phyloP scores from a whole-genome alignment of 306 rosid genomes.

The Corylus avellana region DNA sequence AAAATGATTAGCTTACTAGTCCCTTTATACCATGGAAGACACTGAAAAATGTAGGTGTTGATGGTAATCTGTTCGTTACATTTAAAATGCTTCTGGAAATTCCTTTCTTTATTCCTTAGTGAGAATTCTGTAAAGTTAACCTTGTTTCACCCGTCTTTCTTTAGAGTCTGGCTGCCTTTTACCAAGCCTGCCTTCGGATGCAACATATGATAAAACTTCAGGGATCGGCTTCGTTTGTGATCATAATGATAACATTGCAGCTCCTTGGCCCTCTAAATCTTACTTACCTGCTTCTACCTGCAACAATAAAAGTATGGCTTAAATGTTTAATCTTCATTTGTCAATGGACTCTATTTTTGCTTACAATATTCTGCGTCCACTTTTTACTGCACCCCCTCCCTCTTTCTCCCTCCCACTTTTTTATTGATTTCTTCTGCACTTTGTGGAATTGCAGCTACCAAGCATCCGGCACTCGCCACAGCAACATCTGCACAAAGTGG shows the following conservation, averaged over 20 bases:
- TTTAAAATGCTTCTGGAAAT: neutral
- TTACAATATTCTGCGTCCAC: neutral
- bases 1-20: neutral
- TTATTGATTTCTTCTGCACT: constrained; percentile 9
- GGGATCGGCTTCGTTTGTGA: constrained; percentile 71
- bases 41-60: neutral
- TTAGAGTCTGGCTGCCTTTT: constrained; percentile 67
- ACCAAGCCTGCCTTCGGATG: constrained; percentile 70
- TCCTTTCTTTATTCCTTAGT: constrained; percentile 12
- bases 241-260: constrained; percentile 68
- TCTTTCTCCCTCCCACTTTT: neutral
- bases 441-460: constrained; percentile 41
- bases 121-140: constrained; percentile 4
- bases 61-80: neutral
- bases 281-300: constrained; percentile 45
- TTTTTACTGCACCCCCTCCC: constrained; percentile 20
- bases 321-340: constrained; percentile 12
- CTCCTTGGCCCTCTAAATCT: constrained; percentile 67
- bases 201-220: constrained; percentile 46
- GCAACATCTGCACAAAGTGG: constrained; percentile 58
- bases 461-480: constrained; percentile 56
- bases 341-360: constrained; percentile 4
- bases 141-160: constrained; percentile 23
- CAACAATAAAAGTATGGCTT: constrained; percentile 53
- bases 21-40: neutral